Percentiles rank a stretch among this genome's conserved stretches.
These are phyloP conservation scores for Sporothrix variecibatus DNA, from an alignment of 2,329 filamentous ascomycete species.

Conservation along the genomic window DNA sequence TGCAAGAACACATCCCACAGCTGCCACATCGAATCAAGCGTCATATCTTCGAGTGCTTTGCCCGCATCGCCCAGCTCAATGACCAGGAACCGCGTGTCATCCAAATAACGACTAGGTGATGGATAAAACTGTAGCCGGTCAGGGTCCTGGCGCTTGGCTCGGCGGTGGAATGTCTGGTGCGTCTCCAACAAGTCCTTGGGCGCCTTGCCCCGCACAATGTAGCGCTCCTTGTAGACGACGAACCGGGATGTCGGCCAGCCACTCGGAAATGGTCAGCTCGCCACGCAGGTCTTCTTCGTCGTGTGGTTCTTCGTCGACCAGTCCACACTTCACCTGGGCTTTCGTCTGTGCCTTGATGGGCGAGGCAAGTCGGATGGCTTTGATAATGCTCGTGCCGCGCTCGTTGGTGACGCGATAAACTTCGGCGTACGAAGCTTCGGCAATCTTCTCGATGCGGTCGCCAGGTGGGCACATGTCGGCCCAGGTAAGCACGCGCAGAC, in stretches of 20 bases:
- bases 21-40: constrained; percentile 51
- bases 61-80: constrained; percentile 66
- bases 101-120: constrained; percentile 60
- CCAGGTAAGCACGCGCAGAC: constrained; percentile 55
- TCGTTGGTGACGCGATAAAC: constrained; percentile 64
- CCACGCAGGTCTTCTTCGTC: constrained; percentile 56
- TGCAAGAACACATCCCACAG: constrained; percentile 66
- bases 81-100: constrained; percentile 60
- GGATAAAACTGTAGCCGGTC: constrained; percentile 63
- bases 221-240: constrained; percentile 65
- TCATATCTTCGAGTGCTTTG: constrained; percentile 59
- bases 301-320: constrained; percentile 62
- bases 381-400: constrained; percentile 64
- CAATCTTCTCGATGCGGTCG: constrained; percentile 62
- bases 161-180: constrained; percentile 59
- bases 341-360: constrained; percentile 61
- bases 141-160: constrained; percentile 56
- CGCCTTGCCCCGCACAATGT: constrained; percentile 59
- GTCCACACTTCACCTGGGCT: constrained; percentile 53
- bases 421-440: constrained; percentile 67
- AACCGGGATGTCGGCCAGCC: constrained; percentile 66
- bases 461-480: constrained; percentile 57
- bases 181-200: constrained; percentile 58
- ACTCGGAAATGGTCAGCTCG: constrained; percentile 64
- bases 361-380: constrained; percentile 61